Conservation (phyloP, 1,284 basidiomycete genomes). For the Taiwanofungus camphoratus region DNA sequence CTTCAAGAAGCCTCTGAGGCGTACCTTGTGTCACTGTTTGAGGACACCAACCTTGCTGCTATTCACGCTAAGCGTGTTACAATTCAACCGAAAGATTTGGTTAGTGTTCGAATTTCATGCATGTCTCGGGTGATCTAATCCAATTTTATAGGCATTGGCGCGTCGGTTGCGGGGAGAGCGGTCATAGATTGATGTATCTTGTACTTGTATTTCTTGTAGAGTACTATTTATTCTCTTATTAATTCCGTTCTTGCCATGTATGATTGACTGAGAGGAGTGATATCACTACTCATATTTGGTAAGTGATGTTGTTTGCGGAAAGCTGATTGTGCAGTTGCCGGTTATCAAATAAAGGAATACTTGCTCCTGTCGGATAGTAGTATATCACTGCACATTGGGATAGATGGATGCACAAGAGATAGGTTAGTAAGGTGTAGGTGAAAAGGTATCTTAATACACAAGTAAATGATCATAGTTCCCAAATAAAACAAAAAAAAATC, state of each 20-base stretch:
- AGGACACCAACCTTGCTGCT: constrained; percentile 66
- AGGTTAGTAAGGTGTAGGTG: no score
- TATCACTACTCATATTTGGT: not conserved
- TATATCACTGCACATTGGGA: no score
- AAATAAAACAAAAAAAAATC: not conserved
- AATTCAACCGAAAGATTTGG: constrained; percentile 74
- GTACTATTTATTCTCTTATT: constrained; percentile 20
- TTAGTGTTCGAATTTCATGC: constrained; percentile 26
- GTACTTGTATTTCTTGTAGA: constrained; percentile 11
- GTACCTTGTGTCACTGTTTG: constrained; percentile 78
- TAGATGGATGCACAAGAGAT: no score
- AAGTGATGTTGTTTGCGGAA: not conserved
- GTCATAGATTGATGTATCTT: constrained; percentile 14
- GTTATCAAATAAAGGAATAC: no score
- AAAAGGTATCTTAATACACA: no score
- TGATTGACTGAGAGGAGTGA: not conserved
- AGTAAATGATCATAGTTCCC: no score
- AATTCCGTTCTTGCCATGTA: constrained; percentile 12
- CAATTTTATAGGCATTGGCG: constrained; percentile 15
- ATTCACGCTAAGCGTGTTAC: constrained; percentile 73
- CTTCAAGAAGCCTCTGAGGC: constrained; percentile 75
- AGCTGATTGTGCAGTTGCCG: not conserved
- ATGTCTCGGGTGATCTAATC: not conserved
- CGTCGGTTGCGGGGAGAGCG: constrained; percentile 28
- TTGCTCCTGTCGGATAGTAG: no score